phyloP scores from a whole-genome alignment of 2,329 filamentous ascomycete species.

The Emmonsiellopsis sp. region DNA sequence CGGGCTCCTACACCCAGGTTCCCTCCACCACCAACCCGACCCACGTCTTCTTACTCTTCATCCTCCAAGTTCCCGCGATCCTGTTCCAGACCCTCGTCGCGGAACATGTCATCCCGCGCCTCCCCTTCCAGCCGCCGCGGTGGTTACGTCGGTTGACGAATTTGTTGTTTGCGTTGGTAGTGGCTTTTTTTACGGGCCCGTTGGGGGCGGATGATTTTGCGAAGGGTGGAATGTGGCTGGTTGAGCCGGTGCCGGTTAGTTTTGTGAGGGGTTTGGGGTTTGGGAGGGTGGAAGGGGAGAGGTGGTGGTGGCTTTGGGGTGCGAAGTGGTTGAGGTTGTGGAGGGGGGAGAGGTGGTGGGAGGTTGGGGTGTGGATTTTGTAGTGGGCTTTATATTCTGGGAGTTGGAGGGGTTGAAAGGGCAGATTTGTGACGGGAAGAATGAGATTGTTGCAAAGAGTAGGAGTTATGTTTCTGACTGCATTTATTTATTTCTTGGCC shows the following conservation, averaged over 20 bases:
- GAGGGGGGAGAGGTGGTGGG: conserved; percentile 55
- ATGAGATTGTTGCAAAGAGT: no score
- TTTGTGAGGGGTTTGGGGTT: conserved; percentile 57
- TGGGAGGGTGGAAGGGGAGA: conserved; percentile 51
- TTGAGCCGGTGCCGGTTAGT: conserved; percentile 74
- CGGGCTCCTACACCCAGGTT: conserved; percentile 60
- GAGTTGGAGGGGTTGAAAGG: neutral
- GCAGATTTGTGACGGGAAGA: neutral
- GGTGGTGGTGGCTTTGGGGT: conserved; percentile 66
- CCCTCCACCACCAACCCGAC: conserved; percentile 48
- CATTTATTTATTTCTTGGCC: no score
- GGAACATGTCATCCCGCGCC: conserved; percentile 25
- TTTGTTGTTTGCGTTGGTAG: conserved; percentile 51
- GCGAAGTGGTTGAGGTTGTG: conserved; percentile 49
- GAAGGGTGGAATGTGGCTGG: conserved; percentile 64
- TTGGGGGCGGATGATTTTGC: conserved; percentile 70
- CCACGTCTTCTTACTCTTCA: conserved; percentile 59
- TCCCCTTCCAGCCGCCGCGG: conserved; percentile 33
- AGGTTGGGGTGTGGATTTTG: conserved; percentile 38
- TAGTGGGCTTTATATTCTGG: conserved; percentile 8
- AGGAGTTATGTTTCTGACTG: no score
- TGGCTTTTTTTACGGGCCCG: conserved; percentile 59
- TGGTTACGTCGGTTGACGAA: conserved; percentile 48
- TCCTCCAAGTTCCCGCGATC: conserved; percentile 59
- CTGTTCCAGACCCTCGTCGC: conserved; percentile 46